A percentile compares a stretch with the other conserved stretches of the same genome.
Evolutionary conservation across 2,329 filamentous ascomycete genomes (phyloP).

Genomic region (Bipolaris oryzae): DNA sequence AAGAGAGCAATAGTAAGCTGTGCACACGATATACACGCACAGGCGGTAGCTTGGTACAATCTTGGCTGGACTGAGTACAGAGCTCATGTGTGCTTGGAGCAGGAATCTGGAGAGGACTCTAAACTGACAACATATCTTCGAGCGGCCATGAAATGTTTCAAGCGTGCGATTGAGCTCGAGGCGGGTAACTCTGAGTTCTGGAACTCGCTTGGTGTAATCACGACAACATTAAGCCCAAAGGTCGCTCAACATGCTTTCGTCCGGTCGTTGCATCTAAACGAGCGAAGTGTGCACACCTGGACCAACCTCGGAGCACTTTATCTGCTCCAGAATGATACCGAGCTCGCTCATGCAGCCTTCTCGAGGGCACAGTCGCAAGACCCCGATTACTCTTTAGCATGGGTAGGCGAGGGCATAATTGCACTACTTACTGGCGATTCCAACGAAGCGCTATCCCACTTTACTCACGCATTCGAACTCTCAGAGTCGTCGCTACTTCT

Average conservation of each 20-base stretch:
- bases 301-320: slow-evolving; percentile 89
- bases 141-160: slow-evolving; percentile 87
- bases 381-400: slow-evolving; percentile 90
- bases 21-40: slow-evolving; percentile 77
- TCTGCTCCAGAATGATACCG: slow-evolving; percentile 78
- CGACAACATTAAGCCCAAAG: slow-evolving; percentile 80
- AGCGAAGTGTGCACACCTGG: slow-evolving; percentile 83
- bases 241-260: slow-evolving; percentile 94
- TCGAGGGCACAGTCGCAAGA: slow-evolving; percentile 91
- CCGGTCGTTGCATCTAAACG: slow-evolving; percentile 88
- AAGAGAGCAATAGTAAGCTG: slow-evolving; percentile 82
- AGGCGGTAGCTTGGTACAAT: slow-evolving; percentile 97
- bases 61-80: slow-evolving; percentile 91
- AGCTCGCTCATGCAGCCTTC: slow-evolving; percentile 89
- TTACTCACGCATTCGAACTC: slow-evolving; percentile 94
- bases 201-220: slow-evolving; percentile 93
- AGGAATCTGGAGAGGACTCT: slow-evolving; percentile 30
- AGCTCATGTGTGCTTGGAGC: slow-evolving; percentile 71
- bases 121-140: slow-evolving; percentile 72
- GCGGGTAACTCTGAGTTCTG: slow-evolving; percentile 95
- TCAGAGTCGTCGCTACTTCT: slow-evolving; percentile 76
- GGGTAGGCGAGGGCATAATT: slow-evolving; percentile 90
- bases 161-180: slow-evolving; percentile 92
- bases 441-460: slow-evolving; percentile 80
- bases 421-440: slow-evolving; percentile 76